A percentile compares a stretch with the other conserved stretches of the same genome.
These are phyloP conservation scores for Dictyostelium brefeldianum DNA, from an alignment of 78 protist genomes.

Conservation along the genomic window DNA sequence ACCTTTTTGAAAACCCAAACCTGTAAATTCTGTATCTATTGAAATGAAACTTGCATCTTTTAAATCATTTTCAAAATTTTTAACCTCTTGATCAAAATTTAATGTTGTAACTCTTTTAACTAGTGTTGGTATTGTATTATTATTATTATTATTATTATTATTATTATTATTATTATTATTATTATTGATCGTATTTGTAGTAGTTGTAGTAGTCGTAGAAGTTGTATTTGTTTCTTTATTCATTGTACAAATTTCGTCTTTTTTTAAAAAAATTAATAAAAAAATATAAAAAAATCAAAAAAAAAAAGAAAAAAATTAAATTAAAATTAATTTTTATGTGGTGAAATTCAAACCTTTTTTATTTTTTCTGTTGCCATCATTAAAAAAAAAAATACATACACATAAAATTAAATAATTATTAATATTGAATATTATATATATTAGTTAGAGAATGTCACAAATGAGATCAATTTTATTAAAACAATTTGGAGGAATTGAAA, in stretches of 20 bases:
- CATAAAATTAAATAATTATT: too few species aligned
- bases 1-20: slow-evolving; percentile 27
- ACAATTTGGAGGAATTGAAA: slow-evolving; percentile 74
- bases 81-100: slow-evolving; percentile 39
- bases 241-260: too few species aligned
- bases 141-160: not conserved
- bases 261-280: too few species aligned
- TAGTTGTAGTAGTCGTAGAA: too few species aligned
- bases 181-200: not conserved
- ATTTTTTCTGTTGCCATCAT: too few species aligned
- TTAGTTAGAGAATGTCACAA: not conserved
- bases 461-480: slow-evolving; percentile 80
- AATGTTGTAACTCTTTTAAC: slow-evolving; percentile 3
- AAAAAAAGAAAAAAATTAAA: too few species aligned
- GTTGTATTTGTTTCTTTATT: too few species aligned
- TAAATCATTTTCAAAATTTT: slow-evolving; percentile 43
- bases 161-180: not conserved
- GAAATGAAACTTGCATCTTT: slow-evolving; percentile 34
- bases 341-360: too few species aligned
- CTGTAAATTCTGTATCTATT: slow-evolving; percentile 70
- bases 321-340: too few species aligned
- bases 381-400: too few species aligned
- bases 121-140: not conserved
- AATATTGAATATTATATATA: not conserved
- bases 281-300: too few species aligned